These are phyloP conservation scores for Euphorbia celastroides DNA, from an alignment of 441 rosid species.

Conservation along the genomic window DNA sequence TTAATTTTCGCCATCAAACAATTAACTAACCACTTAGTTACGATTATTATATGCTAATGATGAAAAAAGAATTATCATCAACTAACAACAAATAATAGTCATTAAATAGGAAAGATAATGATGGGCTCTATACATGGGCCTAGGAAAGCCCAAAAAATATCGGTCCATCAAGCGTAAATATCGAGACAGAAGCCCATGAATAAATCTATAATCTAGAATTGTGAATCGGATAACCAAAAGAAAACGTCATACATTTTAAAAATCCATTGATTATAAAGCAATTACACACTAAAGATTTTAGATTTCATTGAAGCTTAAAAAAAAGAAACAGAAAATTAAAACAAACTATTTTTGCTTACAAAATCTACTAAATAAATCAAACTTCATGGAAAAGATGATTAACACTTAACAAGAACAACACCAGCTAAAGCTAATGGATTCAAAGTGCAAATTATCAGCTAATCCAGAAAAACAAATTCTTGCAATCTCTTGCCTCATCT, in stretches of 20 bases:
- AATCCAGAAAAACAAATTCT: constrained; percentile 56
- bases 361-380: neutral
- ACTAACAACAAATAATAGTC: too few relatives aligned
- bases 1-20: too few relatives aligned
- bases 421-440: constrained; percentile 84
- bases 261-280: neutral
- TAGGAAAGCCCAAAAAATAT: neutral
- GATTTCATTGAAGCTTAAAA: neutral
- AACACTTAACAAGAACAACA: constrained; percentile 20
- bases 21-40: too few relatives aligned
- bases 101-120: too few relatives aligned
- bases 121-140: neutral
- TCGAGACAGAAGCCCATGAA: neutral
- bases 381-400: too few relatives aligned
- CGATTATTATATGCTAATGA: too few relatives aligned
- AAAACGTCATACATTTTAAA: neutral
- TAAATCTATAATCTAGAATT: neutral
- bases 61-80: too few relatives aligned
- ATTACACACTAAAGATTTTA: neutral
- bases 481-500: constrained; percentile 73
- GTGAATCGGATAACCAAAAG: neutral
- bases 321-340: neutral
- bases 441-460: constrained; percentile 55
- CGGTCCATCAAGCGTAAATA: neutral
- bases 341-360: too few relatives aligned